A percentile compares a stretch with the other conserved stretches of the same genome.
phyloP scores from a whole-genome alignment of 768 basidiomycete genomes.

The Candolleomyces eurysporus region DNA sequence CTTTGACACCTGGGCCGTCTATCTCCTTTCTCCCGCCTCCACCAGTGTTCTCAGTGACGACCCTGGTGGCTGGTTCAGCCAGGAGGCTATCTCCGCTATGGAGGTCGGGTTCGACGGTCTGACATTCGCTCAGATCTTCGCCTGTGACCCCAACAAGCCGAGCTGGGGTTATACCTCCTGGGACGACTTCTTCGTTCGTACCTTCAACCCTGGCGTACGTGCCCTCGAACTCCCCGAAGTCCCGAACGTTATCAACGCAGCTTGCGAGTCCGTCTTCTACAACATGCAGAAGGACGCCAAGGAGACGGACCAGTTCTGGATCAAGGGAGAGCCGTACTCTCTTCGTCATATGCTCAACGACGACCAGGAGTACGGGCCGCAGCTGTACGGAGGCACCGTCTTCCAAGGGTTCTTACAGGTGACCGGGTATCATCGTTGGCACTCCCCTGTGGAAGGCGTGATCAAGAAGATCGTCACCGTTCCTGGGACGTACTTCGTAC shows the following conservation, averaged over 20 bases:
- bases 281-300: slow-evolving; percentile 38
- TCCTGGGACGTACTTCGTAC: slow-evolving; percentile 52
- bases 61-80: slow-evolving; percentile 44
- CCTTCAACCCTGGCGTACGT: slow-evolving; percentile 38
- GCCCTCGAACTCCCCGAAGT: slow-evolving; percentile 29
- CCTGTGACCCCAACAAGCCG: slow-evolving; percentile 35
- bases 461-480: slow-evolving; percentile 40
- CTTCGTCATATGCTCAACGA: slow-evolving; percentile 51
- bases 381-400: slow-evolving; percentile 50
- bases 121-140: slow-evolving; percentile 35
- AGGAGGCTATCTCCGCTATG: slow-evolving; percentile 23
- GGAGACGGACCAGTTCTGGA: slow-evolving; percentile 50
- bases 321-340: slow-evolving; percentile 63
- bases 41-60: slow-evolving; percentile 32
- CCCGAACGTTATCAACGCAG: slow-evolving; percentile 38
- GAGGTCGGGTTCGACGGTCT: slow-evolving; percentile 1
- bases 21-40: slow-evolving; percentile 41
- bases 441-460: slow-evolving; percentile 50
- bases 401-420: slow-evolving; percentile 60
- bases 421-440: slow-evolving; percentile 62
- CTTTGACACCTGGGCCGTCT: slow-evolving; percentile 46
- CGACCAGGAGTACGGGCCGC: slow-evolving; percentile 31
- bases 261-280: slow-evolving; percentile 55
- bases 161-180: slow-evolving; percentile 46
- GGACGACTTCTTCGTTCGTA: slow-evolving; percentile 58